Base-by-base conservation (phyloP, 176 grass and related monocot genomes). In the Themeda triandra region DNA sequence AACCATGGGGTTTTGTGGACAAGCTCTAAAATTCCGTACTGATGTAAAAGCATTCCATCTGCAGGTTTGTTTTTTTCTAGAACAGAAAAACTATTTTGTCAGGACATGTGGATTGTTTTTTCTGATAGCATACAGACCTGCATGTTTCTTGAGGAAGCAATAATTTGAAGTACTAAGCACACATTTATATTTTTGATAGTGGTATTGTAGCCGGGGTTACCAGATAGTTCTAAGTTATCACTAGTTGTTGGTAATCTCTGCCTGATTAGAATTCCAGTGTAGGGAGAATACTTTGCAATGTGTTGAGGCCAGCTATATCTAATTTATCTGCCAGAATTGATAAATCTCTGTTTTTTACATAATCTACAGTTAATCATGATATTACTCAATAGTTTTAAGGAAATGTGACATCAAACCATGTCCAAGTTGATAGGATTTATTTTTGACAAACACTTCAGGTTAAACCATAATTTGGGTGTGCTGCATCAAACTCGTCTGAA, bases 1-100 rank as follows among this genome's bases (percentile, higher is more conserved):
- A 49, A 98, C 96, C 48, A 98, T 98, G 96, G 96, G 96, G 15
- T 98, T 98, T 89, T 98, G 83, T 69, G 83, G 82, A 66, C 96
- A 98, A 88, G 89, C 96, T 44, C 71, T 98, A 68, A 91, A 87
- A 85, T 89, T 90, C 63, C 92, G 96, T 66, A 90, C 92, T 82
- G 92, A 98, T 90, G 67, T 91, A 69, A 98, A 98, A 85, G 75
- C 88, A 82, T 98, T 93, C 69, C 96, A 98, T 86, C 83, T 98
- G 37, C 96, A 98, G 96, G 96, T 98, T 79, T 92, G 83, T 76
- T 85, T 80, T 80, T 80, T 77, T 53, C 35, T 45, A 80, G 6
- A 70, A 78, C 23, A 70, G 25, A 73, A 24, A 23, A 79, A 29
- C 24, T 86, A 46, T 73, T 40, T 76, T 44, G 27, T 82, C 78